Evolutionary conservation across 2,329 filamentous ascomycete species (phyloP).

Genomic region (Fusarium veterinarium): DNA sequence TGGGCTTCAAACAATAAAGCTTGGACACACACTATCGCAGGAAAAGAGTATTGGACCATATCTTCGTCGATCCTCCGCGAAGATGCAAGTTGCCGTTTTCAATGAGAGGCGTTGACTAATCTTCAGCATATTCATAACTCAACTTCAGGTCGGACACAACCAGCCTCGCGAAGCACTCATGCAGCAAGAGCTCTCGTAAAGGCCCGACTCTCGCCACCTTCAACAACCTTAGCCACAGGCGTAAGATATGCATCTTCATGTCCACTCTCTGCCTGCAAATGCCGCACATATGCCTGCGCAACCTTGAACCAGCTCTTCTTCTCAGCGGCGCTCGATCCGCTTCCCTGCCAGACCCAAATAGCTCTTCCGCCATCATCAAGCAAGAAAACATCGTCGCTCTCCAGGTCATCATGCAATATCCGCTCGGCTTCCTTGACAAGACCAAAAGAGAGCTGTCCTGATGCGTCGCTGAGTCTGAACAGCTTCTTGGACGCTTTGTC

Average conservation of each 20-base stretch:
- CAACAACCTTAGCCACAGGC: constrained; percentile 67
- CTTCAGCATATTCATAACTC: background rate
- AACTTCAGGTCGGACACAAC: background rate
- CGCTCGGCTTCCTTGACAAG: constrained; percentile 66
- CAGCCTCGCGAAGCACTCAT: background rate
- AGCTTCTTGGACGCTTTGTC: constrained; percentile 55
- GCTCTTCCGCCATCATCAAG: constrained; percentile 66
- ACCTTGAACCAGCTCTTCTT: constrained; percentile 70
- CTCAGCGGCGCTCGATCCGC: constrained; percentile 66
- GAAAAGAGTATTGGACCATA: background rate
- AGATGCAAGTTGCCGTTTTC: background rate
- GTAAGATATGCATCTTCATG: constrained; percentile 55
- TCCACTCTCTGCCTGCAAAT: constrained; percentile 50
- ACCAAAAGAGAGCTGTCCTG: constrained; percentile 67
- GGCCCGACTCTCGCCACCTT: constrained; percentile 65
- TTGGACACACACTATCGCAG: background rate
- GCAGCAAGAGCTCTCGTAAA: constrained; percentile 61
- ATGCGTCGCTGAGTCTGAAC: constrained; percentile 72
- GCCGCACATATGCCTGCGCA: constrained; percentile 65
- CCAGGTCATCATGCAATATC: constrained; percentile 61
- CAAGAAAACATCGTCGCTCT: constrained; percentile 71
- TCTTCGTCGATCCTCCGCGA: background rate
- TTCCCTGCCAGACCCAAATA: constrained; percentile 76
- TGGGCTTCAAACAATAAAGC: background rate
- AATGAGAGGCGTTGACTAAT: background rate